Evolutionary conservation across 108 stramenopile genomes (phyloP), one percentile per base, ranked within the genome.

Genomic region (Cyclotella baltica): DNA sequence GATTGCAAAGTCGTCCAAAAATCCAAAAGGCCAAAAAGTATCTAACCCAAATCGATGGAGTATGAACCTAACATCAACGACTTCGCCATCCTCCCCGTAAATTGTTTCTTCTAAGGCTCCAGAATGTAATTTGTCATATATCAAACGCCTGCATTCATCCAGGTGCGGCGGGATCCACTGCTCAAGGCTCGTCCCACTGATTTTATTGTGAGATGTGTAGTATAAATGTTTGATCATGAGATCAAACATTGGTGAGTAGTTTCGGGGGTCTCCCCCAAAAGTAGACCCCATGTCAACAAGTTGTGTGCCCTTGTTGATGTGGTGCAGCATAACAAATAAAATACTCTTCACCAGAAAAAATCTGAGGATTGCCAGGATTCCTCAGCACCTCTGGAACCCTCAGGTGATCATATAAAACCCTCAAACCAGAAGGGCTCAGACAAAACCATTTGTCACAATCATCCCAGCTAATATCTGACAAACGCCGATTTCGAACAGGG

Each of bases 161-260:
- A 70, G 47, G 23, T 63, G 46, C 4, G 8, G 6, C 9, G 76
- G 81, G 18, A 83, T 3, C 81, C 75, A 81, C 31, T 76, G 75
- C 3, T 35, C n/a, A 22, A 81, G 28, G 29, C 67, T 70, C 0
- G 50, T 69, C 2, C 81, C 81, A 9, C 63, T 66, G 1, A 83
- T 83, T 50, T 83, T 83, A 70, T 83, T 53, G 69, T 70, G 71
- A 46, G 71, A 78, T 47, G 59, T 50, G 13, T 6, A 31, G 27
- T 70, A 78, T 6, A 70, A 33, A 50, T 70, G 69, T 1, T 62
- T 13, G 29, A 71, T 29, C 53, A 79, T 51, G 19, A 48, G 46
- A 37, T 61, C 52, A 35, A 70, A 70, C 61, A 78, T 70, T 18
- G 20, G 0, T 0, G 76, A 70, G 27, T 70, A 33, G 40, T 63